Evolutionary conservation across 192 early-diverging fungal species (phyloP).

Genomic region (Dispira simplex): DNA sequence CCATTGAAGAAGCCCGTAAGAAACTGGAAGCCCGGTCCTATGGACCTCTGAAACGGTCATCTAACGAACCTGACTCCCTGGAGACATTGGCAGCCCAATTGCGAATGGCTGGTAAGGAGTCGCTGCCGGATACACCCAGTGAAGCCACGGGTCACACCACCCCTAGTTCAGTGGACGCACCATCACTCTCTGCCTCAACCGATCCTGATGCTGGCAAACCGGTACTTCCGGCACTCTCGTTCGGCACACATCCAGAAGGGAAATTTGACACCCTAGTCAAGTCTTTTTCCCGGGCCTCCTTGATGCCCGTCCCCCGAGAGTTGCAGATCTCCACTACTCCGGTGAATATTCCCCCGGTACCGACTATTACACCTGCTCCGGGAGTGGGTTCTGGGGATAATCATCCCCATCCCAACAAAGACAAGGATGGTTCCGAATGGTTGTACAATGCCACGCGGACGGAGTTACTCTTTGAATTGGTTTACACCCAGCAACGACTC

Average conservation of each 20-base stretch:
- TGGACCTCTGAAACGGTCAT: not conserved
- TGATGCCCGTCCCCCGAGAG: slow-evolving; percentile 7
- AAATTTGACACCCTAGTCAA: not conserved
- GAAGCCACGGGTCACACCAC: not conserved
- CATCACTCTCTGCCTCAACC: not conserved
- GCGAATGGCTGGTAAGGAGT: not conserved
- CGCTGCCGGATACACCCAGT: not conserved
- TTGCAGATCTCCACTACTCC: not conserved
- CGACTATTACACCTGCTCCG: not conserved
- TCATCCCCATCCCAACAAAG: not conserved
- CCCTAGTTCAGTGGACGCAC: not conserved
- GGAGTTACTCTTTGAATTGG: slow-evolving; percentile 5
- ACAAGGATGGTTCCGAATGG: slow-evolving; percentile 9
- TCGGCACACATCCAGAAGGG: not conserved
- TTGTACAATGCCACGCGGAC: not conserved
- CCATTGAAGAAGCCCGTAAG: slow-evolving; percentile 10
- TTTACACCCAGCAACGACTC: slow-evolving; percentile 11
- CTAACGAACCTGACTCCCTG: not conserved
- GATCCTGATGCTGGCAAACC: not conserved
- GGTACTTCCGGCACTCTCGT: not conserved
- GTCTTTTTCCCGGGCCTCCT: slow-evolving; percentile 5
- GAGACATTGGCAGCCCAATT: not conserved
- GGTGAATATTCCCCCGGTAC: not conserved
- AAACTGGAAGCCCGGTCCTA: slow-evolving; percentile 4
- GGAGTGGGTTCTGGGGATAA: not conserved